These are phyloP conservation scores for Apiotrichum siamense DNA, from an alignment of 1,284 basidiomycete genomes.

Conservation along the genomic window DNA sequence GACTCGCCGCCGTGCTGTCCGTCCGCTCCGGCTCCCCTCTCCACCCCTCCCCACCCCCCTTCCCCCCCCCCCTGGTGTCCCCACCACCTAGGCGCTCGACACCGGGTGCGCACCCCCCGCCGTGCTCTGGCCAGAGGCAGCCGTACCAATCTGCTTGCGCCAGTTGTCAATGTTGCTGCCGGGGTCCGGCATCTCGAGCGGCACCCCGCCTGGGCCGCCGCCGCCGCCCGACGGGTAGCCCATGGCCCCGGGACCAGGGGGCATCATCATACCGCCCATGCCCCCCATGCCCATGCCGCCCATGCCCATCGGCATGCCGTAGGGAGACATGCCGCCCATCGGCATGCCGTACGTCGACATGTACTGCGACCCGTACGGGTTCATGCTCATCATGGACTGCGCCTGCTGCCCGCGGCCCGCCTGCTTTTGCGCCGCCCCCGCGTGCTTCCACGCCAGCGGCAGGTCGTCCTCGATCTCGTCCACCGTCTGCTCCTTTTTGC, in stretches of 20 bases:
- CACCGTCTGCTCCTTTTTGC: conserved; percentile 2
- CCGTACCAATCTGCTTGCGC: conserved; percentile 12
- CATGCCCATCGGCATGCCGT: conserved; percentile 4
- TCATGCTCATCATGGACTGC: conserved; percentile 1
- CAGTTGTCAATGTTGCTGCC: conserved; percentile 21
- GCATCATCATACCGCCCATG: conserved; percentile 4
- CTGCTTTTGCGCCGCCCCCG: conserved; percentile 20
- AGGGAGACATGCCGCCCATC: too few relatives aligned
- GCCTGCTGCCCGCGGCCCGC: not conserved
- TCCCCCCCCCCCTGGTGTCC: too few relatives aligned
- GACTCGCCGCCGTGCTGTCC: too few relatives aligned
- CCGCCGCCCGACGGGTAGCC: too few relatives aligned
- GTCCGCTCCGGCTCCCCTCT: too few relatives aligned
- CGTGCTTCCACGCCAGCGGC: conserved; percentile 37
- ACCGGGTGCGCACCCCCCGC: too few relatives aligned
- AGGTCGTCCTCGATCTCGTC: conserved; percentile 39
- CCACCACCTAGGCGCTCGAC: too few relatives aligned
- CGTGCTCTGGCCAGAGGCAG: too few relatives aligned
- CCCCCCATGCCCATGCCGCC: conserved; percentile 10
- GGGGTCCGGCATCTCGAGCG: conserved; percentile 10
- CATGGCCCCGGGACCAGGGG: not conserved
- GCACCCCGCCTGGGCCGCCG: too few relatives aligned
- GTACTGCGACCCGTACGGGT: not conserved
- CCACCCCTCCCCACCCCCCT: too few relatives aligned
- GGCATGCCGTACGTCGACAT: conserved; percentile 7